Conservation (phyloP, 2,329 filamentous ascomycete species). For the Beauveria brongniartii region DNA sequence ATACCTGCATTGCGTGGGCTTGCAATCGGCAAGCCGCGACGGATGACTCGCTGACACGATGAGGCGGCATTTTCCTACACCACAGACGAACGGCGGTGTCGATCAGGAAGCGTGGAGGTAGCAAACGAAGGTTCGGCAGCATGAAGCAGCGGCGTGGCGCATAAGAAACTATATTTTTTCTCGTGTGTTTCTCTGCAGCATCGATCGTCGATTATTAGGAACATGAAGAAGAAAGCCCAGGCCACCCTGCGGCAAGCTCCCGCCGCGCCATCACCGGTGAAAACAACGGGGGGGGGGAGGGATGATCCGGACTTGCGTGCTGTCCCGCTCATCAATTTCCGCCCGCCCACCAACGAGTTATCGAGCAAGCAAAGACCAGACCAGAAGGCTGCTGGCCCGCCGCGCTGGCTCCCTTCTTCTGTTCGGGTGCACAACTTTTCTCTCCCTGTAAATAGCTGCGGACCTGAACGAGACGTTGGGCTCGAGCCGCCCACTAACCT, state of each 20-base stretch:
- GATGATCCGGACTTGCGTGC: constrained; percentile 6
- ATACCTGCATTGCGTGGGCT: neutral
- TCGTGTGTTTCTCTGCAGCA: neutral
- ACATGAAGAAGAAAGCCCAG: neutral
- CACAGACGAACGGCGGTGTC: constrained; percentile 4
- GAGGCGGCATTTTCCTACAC: neutral
- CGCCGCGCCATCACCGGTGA: constrained; percentile 3
- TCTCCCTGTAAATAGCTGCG: neutral
- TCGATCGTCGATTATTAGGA: neutral
- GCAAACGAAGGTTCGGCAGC: constrained; percentile 2
- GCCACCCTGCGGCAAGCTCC: constrained; percentile 4
- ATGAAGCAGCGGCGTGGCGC: neutral
- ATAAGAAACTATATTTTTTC: neutral
- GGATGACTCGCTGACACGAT: neutral
- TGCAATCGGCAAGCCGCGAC: neutral
- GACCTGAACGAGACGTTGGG: constrained; percentile 4
- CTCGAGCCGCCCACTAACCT: constrained; percentile 10
- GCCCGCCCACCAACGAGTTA: neutral
- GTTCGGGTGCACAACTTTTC: neutral
- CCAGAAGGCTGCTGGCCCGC: neutral
- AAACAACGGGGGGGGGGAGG: neutral
- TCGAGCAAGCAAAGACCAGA: neutral
- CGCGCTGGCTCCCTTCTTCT: neutral
- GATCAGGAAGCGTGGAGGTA: constrained; percentile 3
- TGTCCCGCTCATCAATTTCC: neutral